Conservation (phyloP, 2,329 filamentous ascomycete genomes). For the Fusarium cicatricum region DNA sequence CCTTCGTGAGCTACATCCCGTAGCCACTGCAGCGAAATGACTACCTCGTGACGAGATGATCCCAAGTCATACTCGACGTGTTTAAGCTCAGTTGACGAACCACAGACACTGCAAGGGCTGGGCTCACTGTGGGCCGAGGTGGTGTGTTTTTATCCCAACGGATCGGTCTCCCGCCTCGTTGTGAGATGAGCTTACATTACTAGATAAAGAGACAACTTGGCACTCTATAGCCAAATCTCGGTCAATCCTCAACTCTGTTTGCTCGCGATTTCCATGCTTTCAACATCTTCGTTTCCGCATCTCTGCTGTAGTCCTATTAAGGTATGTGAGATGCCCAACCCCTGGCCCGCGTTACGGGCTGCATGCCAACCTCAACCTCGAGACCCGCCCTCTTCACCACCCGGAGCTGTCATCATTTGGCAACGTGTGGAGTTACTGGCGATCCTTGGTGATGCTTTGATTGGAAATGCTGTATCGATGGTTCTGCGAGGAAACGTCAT, state of each 20-base stretch:
- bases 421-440: too few species aligned
- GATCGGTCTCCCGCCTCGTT: background rate
- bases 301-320: too few species aligned
- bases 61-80: background rate
- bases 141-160: conserved; percentile 28
- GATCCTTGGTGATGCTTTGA: too few species aligned
- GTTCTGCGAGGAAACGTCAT: background rate
- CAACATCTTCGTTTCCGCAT: too few species aligned
- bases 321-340: too few species aligned
- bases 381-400: too few species aligned
- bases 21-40: background rate
- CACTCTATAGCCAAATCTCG: background rate
- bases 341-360: too few species aligned
- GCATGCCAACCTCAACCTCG: too few species aligned
- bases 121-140: conserved; percentile 27
- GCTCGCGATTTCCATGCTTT: background rate
- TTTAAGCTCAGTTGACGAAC: conserved; percentile 4
- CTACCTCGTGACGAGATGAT: background rate
- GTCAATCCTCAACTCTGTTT: background rate
- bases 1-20: too few species aligned
- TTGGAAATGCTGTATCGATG: background rate
- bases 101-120: conserved; percentile 9
- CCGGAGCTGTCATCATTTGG: too few species aligned
- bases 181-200: conserved; percentile 1
- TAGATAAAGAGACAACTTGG: conserved; percentile 10